Percentiles rank a stretch among this genome's conserved stretches.
phyloP scores from a whole-genome alignment of 2,329 filamentous ascomycete species.

The Verticillium nubilum region DNA sequence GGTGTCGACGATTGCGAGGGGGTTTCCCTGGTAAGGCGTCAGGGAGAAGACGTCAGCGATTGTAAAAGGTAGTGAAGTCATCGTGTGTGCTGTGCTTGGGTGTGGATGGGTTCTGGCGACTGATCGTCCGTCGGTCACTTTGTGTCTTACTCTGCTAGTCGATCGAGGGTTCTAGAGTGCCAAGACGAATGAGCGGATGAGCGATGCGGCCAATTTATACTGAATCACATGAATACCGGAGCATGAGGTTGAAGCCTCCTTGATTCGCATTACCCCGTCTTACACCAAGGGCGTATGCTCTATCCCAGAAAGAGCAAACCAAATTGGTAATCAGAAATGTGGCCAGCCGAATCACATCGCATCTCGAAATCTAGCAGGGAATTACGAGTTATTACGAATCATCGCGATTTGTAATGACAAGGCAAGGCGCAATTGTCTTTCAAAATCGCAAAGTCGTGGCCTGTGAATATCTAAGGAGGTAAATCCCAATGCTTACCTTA shows the following conservation, averaged over 20 bases:
- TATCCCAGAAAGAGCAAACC: no score
- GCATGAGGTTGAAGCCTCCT: no score
- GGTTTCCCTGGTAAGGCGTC: conserved; percentile 14
- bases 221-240: no score
- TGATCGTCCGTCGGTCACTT: no score
- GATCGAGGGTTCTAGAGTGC: no score
- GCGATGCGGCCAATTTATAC: no score
- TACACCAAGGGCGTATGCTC: no score
- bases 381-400: neutral
- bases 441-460: neutral
- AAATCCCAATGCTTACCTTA: no score
- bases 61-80: neutral
- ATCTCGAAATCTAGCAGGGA: neutral
- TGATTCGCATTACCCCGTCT: no score
- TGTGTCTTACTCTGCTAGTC: no score
- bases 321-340: neutral
- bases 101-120: neutral
- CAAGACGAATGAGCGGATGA: no score
- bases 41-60: conserved; percentile 15
- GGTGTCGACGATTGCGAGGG: conserved; percentile 14
- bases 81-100: neutral
- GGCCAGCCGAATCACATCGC: neutral
- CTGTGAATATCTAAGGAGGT: neutral
- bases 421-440: neutral
- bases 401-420: neutral